Evolutionary conservation across 2,329 filamentous ascomycete genomes (phyloP).

Genomic region (Fusarium sp.): DNA sequence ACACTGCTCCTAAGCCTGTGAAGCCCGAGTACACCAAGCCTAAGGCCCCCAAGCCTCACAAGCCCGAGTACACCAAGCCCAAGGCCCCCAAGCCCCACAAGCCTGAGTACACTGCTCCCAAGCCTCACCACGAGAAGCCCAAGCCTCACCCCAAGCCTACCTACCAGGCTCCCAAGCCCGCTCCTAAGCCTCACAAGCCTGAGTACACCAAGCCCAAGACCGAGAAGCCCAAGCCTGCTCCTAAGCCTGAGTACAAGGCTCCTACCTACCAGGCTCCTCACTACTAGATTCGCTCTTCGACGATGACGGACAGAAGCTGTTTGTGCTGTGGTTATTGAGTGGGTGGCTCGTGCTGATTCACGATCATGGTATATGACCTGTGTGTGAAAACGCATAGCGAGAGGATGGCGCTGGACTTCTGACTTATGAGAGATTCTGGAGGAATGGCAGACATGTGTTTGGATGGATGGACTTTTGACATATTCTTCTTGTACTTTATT

Average conservation of each 20-base stretch:
- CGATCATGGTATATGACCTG: neutral
- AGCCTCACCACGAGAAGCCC: neutral
- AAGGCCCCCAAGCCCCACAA: neutral
- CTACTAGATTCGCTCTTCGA: neutral
- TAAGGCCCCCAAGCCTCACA: neutral
- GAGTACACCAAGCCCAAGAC: neutral
- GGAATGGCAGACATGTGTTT: neutral
- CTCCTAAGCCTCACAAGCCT: neutral
- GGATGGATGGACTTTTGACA: neutral
- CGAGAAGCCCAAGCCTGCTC: neutral
- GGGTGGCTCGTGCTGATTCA: neutral
- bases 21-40: constrained; percentile 1
- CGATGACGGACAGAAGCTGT: neutral
- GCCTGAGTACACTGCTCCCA: neutral
- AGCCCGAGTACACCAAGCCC: neutral
- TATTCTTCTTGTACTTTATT: constrained; percentile 10
- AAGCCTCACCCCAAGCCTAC: neutral
- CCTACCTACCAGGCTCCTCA: neutral
- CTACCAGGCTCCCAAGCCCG: neutral
- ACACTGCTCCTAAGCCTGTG: neutral
- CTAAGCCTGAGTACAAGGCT: neutral
- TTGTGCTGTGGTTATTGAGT: neutral
- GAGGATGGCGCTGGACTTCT: neutral
- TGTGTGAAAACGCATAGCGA: neutral
- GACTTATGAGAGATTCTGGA: neutral